Conservation (phyloP, 2,329 filamentous ascomycete genomes). For the Blastomyces parvus region DNA sequence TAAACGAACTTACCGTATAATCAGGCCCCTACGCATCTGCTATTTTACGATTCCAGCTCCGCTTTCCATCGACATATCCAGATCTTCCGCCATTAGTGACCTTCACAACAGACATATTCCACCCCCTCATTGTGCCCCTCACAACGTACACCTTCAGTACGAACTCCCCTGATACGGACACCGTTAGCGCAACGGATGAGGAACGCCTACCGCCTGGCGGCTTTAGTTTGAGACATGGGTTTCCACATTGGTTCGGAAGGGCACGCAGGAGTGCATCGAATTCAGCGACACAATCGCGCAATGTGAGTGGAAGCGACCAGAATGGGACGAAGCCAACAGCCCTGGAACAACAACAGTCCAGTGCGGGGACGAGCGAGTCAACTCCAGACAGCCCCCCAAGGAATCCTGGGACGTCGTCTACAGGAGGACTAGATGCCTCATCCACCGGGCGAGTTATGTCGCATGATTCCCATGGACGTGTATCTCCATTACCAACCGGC, state of each 20-base stretch:
- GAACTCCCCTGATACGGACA: slow-evolving; percentile 62
- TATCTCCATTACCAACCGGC: slow-evolving; percentile 14
- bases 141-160: slow-evolving; percentile 93
- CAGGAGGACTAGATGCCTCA: not conserved
- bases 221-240: slow-evolving; percentile 83
- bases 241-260: slow-evolving; percentile 78
- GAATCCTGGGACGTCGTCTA: not conserved
- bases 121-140: slow-evolving; percentile 81
- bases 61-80: slow-evolving; percentile 75
- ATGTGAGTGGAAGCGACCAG: slow-evolving; percentile 35
- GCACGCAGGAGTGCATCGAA: slow-evolving; percentile 37
- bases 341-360: not conserved
- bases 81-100: slow-evolving; percentile 70
- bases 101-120: slow-evolving; percentile 88
- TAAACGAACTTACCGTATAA: not conserved
- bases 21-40: slow-evolving; percentile 80
- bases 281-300: slow-evolving; percentile 31
- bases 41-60: slow-evolving; percentile 80
- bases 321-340: slow-evolving; percentile 4
- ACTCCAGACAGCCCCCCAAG: slow-evolving; percentile 9
- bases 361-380: slow-evolving; percentile 4
- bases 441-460: not conserved
- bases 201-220: slow-evolving; percentile 78
- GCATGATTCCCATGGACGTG: slow-evolving; percentile 1
- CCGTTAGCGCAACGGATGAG: slow-evolving; percentile 72